Evolutionary conservation across 2,329 filamentous ascomycete species (phyloP).

Genomic region (Tolypocladium nubicola): DNA sequence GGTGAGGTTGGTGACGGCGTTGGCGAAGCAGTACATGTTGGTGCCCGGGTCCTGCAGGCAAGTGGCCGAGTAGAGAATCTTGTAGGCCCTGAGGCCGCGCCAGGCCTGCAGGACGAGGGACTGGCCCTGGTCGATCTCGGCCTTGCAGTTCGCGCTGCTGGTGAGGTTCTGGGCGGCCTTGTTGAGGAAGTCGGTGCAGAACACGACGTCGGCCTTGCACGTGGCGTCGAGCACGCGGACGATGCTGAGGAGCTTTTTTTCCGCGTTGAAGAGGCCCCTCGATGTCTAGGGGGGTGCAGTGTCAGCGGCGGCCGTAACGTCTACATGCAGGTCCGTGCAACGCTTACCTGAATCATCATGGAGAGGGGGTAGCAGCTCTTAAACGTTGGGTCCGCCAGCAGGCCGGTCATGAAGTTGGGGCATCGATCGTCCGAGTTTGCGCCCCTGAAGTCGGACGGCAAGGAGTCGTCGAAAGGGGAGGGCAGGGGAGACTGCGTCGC

Average conservation of each 20-base stretch:
- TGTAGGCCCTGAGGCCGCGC: conserved; percentile 65
- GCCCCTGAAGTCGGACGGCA: conserved; percentile 51
- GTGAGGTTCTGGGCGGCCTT: conserved; percentile 56
- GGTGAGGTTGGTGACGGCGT: conserved; percentile 67
- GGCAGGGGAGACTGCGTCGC: conserved; percentile 34
- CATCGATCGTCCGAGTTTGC: conserved; percentile 40
- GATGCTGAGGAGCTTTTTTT: conserved; percentile 59
- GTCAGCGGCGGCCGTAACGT: neutral
- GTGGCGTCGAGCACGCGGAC: conserved; percentile 70
- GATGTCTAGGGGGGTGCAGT: conserved; percentile 51
- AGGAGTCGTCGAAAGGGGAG: conserved; percentile 54
- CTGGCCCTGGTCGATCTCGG: conserved; percentile 59
- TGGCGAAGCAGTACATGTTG: conserved; percentile 69
- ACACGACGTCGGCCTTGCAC: conserved; percentile 56
- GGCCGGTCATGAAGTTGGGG: conserved; percentile 54
- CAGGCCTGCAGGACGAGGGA: conserved; percentile 65
- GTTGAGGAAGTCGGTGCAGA: conserved; percentile 57
- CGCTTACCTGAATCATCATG: conserved; percentile 63
- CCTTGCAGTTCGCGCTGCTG: conserved; percentile 52
- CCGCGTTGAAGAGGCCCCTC: conserved; percentile 69
- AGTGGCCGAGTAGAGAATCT: conserved; percentile 66
- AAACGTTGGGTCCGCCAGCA: conserved; percentile 58
- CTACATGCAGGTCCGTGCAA: neutral
- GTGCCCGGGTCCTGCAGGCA: conserved; percentile 62
- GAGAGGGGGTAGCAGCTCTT: conserved; percentile 73